Evolutionary conservation across 2,329 filamentous ascomycete species (phyloP).

Genomic region (Teratosphaeria destructans): DNA sequence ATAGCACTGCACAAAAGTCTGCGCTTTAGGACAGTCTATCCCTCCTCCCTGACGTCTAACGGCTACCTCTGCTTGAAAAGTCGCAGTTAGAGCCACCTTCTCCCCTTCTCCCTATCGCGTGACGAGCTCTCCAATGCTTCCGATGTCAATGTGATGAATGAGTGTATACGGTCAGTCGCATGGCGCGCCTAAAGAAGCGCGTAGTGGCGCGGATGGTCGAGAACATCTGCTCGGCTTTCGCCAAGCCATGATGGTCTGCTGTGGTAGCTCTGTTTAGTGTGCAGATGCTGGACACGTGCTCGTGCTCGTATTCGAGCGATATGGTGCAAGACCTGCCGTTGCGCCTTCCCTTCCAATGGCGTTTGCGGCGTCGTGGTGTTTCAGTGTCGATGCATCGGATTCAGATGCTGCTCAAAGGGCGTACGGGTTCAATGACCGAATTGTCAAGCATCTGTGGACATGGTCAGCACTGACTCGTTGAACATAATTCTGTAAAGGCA

Average conservation of each 20-base stretch:
- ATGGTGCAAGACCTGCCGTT: not conserved
- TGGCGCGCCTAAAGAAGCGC: not conserved
- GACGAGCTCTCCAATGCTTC: not conserved
- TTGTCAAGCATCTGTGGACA: conserved; percentile 60
- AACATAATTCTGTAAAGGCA: conserved; percentile 38
- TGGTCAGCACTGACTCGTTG: conserved; percentile 28
- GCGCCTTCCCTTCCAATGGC: not conserved
- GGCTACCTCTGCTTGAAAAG: not conserved
- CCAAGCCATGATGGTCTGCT: conserved; percentile 6
- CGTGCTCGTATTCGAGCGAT: not conserved
- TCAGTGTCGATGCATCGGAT: not conserved
- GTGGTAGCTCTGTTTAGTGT: conserved; percentile 3
- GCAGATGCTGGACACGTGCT: conserved; percentile 3
- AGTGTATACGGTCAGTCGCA: conserved; percentile 14
- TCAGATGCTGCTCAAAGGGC: conserved; percentile 37
- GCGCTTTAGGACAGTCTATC: not conserved
- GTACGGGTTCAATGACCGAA: conserved; percentile 71
- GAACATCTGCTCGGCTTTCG: conserved; percentile 5
- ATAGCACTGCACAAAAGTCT: not conserved
- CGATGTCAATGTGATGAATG: conserved; percentile 3
- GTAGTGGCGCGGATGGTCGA: conserved; percentile 2
- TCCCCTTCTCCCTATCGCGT: not conserved
- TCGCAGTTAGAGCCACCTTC: not conserved
- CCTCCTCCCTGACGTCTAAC: not conserved
- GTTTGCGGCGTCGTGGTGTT: not conserved